Conservation (phyloP, 257 asterid species). For the Scutellaria galericulata region DNA sequence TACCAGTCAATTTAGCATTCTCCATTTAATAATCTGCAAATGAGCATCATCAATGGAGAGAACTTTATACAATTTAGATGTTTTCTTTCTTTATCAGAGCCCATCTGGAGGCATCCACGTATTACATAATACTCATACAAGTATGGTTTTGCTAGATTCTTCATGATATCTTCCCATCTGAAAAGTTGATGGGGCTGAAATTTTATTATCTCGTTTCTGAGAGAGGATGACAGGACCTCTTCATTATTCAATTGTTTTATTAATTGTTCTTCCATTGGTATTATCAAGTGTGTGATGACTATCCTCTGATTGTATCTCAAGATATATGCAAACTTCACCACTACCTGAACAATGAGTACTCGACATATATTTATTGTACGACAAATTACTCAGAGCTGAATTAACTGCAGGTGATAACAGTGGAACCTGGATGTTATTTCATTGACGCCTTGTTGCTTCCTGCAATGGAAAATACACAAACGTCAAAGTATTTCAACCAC, state of each 20-base stretch:
- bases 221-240: conserved; percentile 18
- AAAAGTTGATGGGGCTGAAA: conserved; percentile 14
- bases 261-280: conserved; percentile 19
- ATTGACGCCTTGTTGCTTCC: conserved; percentile 86
- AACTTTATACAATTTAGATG: background rate
- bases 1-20: conserved; percentile 27
- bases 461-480: conserved; percentile 72
- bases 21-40: conserved; percentile 4
- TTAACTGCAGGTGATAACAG: conserved; percentile 86
- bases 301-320: conserved; percentile 21
- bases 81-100: background rate
- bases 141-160: background rate
- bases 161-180: conserved; percentile 1
- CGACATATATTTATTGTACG: background rate
- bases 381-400: conserved; percentile 26
- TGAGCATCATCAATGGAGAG: background rate
- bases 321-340: conserved; percentile 3
- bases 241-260: background rate
- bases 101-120: background rate
- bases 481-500: conserved; percentile 72
- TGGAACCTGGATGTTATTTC: conserved; percentile 98
- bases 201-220: conserved; percentile 1
- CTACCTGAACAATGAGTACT: background rate
- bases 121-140: background rate
- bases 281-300: background rate